Percentiles rank a stretch among this genome's conserved stretches.
Conservation (phyloP, 306 rosid genomes). For the Boehmeria nivea region DNA sequence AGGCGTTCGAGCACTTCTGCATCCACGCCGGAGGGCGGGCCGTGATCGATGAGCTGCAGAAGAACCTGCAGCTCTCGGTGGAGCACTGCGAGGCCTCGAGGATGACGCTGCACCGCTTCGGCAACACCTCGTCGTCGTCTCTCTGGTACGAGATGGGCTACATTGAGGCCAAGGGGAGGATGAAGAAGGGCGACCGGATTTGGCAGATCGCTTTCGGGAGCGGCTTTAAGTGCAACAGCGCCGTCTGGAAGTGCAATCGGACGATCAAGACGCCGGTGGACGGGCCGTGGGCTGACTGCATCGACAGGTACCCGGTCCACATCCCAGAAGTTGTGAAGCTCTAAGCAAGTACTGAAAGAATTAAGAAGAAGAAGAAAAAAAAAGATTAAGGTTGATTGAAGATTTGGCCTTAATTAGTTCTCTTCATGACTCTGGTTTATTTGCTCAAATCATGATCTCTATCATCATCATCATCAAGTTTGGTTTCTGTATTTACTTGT, state of each 20-base stretch:
- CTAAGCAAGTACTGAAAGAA: constrained; percentile 14
- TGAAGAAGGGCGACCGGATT: constrained; percentile 77
- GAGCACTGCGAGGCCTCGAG: constrained; percentile 97
- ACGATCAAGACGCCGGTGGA: constrained; percentile 47
- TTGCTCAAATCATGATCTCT: neutral
- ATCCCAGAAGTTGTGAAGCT: constrained; percentile 92
- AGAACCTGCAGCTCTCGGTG: constrained; percentile 74
- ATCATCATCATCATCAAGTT: neutral
- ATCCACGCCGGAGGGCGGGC: constrained; percentile 96
- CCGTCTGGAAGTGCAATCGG: constrained; percentile 84
- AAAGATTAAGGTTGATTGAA: neutral
- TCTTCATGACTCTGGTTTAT: neutral
- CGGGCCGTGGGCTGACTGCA: constrained; percentile 87
- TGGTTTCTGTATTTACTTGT: neutral
- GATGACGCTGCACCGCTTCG: constrained; percentile 85
- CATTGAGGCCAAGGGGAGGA: constrained; percentile 82
- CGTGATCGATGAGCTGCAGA: constrained; percentile 89
- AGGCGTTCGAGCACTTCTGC: constrained; percentile 92
- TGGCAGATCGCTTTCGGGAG: constrained; percentile 98
- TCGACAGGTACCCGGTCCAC: constrained; percentile 75
- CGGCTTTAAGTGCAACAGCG: constrained; percentile 91
- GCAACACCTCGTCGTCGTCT: constrained; percentile 92
- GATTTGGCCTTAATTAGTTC: neutral
- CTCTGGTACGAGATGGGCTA: constrained; percentile 84
- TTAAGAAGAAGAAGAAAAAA: too few relatives aligned